Evolutionary conservation across 2,329 filamentous ascomycete species (phyloP), one percentile per base, ranked within the genome.

Genomic region (Hymenoscyphus albidus): DNA sequence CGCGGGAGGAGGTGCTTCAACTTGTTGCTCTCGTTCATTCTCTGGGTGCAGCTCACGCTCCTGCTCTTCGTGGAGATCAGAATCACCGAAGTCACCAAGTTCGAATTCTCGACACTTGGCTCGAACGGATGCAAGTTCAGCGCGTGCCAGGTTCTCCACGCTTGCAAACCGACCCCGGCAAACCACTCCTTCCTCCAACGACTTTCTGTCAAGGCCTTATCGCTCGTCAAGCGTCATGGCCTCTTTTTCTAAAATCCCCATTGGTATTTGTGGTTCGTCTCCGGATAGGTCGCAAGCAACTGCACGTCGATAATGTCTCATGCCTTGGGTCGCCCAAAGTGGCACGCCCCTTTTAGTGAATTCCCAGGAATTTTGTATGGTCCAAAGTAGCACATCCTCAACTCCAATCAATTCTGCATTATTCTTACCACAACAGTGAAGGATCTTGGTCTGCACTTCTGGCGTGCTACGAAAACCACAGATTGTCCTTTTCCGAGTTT

Each of bases 1-100:
- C 0, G 78, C 77, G 0, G 74, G 64, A 0, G 73, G 70, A 0
- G 85, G 83, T 1, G 77, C 77, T 67, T 89, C 77, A 0, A 85
- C 68, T 59, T 89, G 76, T 0, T 80, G 77, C 69, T 91, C 85
- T 32, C 82, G 76, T 68, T 91, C 85, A 0, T 84, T 80, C 66
- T 92, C 88, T 0, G 85, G 86, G 0, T 85, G 79, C 0, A 92
- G 77, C 67, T 91, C 89, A 0, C 88, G 80, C 71, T 92, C 88
- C 68, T 91, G 87, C 64, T 92, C 89, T 69, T 91, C 87, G 2
- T 84, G 76, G 0, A 90, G 74, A 0, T 76, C 75, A 0, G 78
- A 76, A 0, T 77, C 70, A 0, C 73, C 68, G 32, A 79, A 70
- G 1, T 74, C 68, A 0, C 68, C 48, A 2, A 74, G 67, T 0